Evolutionary conservation across 495 filamentous ascomycete genomes (phyloP), one percentile per base, ranked within the genome.

Genomic region (Xylaria castorea): DNA sequence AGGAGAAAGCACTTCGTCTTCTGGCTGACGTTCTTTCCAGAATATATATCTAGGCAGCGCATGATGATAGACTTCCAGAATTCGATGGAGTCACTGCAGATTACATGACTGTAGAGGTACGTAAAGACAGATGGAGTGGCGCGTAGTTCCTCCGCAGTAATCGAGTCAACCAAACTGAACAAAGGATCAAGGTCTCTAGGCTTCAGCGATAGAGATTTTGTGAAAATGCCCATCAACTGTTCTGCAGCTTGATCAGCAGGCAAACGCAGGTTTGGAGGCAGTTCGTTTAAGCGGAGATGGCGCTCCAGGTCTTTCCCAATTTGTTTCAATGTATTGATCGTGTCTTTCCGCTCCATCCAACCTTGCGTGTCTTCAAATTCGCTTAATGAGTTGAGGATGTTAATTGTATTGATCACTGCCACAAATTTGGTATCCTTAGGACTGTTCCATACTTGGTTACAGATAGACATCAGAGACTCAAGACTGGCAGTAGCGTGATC

Each of bases 1-100:
- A 98, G 94, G 11, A 94, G 88, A 79, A 97, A 99, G 38, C 94
- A 95, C 80, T 98, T 98, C 50, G 91, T 92, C 84, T 91, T 93
- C 79, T 98, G 94, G 0, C 91, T 89, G 14, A 92, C 91, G 58
- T 84, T 88, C 66, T 91, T 91, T 32, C 90, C 89, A 36, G 93
- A 90, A 78, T 97, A 99, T 2, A 97, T 85, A 57, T 98, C 94
- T 42, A 98, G 89, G 75, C 93, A 97, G 51, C 93, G 90, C 78
- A 94, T 89, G 25, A 98, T 89, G 14, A 97, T 87, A 5, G 90
- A 90, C 70, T 92, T 92, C 86, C 95, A 94, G 79, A 94, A 97
- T 50, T 98, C 94, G 62, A 96, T 90, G 5, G 94, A 95, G 51
- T 94, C 90, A 75, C 88, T 94, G 71, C 87, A 91, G 51, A 98